Conservation (phyloP, 2,329 filamentous ascomycete genomes). For the Amphichorda felina region DNA sequence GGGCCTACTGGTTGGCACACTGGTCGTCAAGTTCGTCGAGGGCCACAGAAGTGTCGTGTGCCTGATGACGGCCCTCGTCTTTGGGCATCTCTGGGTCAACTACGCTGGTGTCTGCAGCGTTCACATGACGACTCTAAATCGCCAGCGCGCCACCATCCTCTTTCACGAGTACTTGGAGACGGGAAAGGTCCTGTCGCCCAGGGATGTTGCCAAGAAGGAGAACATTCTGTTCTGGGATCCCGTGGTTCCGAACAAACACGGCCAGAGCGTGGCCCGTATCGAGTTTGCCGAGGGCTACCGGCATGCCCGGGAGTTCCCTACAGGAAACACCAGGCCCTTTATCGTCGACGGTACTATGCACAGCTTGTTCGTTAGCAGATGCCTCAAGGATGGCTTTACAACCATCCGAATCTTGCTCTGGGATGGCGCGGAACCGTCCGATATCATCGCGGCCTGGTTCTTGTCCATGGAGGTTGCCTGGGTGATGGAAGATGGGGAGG, state of each 20-base stretch:
- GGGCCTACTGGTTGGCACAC: constrained; percentile 73
- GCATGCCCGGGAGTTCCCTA: constrained; percentile 11
- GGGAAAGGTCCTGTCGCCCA: constrained; percentile 46
- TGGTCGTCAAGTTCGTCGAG: constrained; percentile 68
- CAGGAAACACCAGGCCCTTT: neutral
- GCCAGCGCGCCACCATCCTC: constrained; percentile 73
- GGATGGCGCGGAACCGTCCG: constrained; percentile 12
- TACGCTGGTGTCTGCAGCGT: constrained; percentile 78
- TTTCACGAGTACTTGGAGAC: constrained; percentile 45
- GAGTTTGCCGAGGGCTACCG: constrained; percentile 30
- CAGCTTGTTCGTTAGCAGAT: constrained; percentile 15
- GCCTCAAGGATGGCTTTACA: constrained; percentile 3
- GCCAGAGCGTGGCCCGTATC: constrained; percentile 18
- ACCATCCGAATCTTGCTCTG: constrained; percentile 23
- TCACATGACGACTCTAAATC: constrained; percentile 72
- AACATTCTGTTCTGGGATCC: constrained; percentile 42
- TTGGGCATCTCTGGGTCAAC: constrained; percentile 72
- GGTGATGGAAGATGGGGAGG: constrained; percentile 9
- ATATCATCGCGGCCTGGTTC: constrained; percentile 24
- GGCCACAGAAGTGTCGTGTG: constrained; percentile 62
- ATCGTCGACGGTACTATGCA: constrained; percentile 16
- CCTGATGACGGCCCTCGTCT: constrained; percentile 58
- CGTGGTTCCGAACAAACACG: constrained; percentile 14
- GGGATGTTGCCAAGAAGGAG: constrained; percentile 52
- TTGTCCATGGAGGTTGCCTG: constrained; percentile 23